A percentile compares a stretch with the other conserved stretches of the same genome.
Conservation (phyloP, 768 basidiomycete genomes). For the Suillus brevipes region DNA sequence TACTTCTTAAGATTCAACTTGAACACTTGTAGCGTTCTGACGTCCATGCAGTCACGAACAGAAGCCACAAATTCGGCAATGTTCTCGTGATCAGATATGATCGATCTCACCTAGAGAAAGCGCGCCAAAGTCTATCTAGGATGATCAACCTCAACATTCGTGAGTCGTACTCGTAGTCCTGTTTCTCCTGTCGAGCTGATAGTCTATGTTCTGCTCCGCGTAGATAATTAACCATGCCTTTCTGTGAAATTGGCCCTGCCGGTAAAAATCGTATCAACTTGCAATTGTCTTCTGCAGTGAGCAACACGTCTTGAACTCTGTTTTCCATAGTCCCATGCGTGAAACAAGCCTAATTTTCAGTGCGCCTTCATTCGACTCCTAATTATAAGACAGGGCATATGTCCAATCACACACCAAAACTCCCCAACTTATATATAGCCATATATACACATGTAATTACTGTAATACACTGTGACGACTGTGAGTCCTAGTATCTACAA, state of each 20-base stretch:
- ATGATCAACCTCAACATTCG: too few relatives aligned
- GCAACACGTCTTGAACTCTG: not conserved
- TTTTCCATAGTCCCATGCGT: not conserved
- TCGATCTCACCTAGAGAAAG: too few relatives aligned
- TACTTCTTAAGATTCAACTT: not conserved
- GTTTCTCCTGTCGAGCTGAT: not conserved
- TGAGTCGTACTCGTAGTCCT: too few relatives aligned
- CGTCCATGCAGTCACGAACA: not conserved
- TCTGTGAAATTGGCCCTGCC: not conserved
- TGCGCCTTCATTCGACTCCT: not conserved
- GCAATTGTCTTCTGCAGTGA: not conserved
- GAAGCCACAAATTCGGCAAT: not conserved
- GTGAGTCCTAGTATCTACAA: too few relatives aligned
- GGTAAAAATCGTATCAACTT: not conserved
- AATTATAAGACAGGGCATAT: too few relatives aligned
- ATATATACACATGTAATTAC: too few relatives aligned
- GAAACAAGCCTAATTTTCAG: not conserved
- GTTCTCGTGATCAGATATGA: not conserved
- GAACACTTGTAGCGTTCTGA: not conserved
- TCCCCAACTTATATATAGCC: too few relatives aligned
- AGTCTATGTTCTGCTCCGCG: not conserved
- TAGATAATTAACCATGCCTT: not conserved
- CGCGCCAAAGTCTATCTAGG: too few relatives aligned
- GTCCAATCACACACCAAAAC: too few relatives aligned
- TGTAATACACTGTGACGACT: too few relatives aligned